Base-by-base conservation (phyloP, 208 protist genomes). In the Trypanosoma platydactyli region DNA sequence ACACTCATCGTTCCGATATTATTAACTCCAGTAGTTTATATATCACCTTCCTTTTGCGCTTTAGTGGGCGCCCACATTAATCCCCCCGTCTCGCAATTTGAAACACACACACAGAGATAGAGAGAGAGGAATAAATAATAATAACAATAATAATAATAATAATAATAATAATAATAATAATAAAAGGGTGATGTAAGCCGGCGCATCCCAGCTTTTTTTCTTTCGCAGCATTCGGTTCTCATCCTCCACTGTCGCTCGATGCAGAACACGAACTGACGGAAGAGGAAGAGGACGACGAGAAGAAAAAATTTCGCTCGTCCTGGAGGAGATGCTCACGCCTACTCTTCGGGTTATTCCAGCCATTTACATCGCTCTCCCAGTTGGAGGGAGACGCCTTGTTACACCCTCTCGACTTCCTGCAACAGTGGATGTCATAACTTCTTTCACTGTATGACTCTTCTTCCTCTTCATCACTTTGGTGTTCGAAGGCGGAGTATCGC, bases 401-500 rank as follows among this genome's bases (percentile, higher is more conserved):
- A 20, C 9, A 22, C 27, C 9, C 24, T 6, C 33, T 20, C 5
- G 13, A 6, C 30, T n/a, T 27, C 49, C 22, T 50, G 18, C 40
- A 16, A 61, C 24, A 44, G 15, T 20, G 27, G 20, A 50, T 42
- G 15, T 16, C 44, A 64, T 40, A 27, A 30, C 33, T 25, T 0
- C 50, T 38, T 16, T 55, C 46, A 29, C 60, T 64, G 7, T 60
- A 60, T 18, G 27, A 53, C 5, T 79, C 61, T 41, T 63, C 57
- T 45, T 77, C 72, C 18, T 63, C 33, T 29, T 66, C 68, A 46
- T 68, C 61, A 40, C 16, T 30, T n/a, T 48, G 51, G 35, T 69
- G 71, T 16, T 76, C 66, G 76, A 91, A 79, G 3, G 83, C 83
- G 12, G 82, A 79, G 75, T 92, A 94, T 59, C 83, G 84, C 63